Evolutionary conservation across 2,329 filamentous ascomycete genomes (phyloP).

Genomic region (Apiospora koreana): DNA sequence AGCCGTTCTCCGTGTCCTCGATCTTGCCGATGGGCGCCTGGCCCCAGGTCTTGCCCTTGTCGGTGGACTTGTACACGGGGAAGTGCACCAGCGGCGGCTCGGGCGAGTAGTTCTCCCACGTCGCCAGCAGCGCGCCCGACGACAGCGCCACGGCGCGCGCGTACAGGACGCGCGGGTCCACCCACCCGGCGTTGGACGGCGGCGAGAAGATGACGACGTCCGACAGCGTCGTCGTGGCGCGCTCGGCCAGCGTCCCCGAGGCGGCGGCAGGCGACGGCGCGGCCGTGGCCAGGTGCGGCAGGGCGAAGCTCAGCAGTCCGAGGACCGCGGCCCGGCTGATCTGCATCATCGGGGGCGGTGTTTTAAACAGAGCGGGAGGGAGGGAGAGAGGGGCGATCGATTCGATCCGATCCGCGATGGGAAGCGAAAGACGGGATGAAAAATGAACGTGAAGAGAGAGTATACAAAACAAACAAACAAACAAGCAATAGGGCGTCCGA

Average conservation of each 20-base stretch:
- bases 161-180: constrained; percentile 44
- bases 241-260: neutral
- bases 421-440: neutral
- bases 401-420: neutral
- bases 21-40: constrained; percentile 56
- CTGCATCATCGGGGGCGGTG: constrained; percentile 11
- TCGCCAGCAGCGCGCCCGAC: constrained; percentile 48
- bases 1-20: constrained; percentile 62
- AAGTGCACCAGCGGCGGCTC: constrained; percentile 57
- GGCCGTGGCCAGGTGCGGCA: constrained; percentile 1
- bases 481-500: no score
- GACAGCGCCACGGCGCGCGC: constrained; percentile 44
- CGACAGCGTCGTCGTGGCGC: constrained; percentile 14
- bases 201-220: constrained; percentile 42
- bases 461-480: no score
- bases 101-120: constrained; percentile 60
- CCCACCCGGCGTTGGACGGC: constrained; percentile 38
- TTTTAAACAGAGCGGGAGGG: neutral
- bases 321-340: constrained; percentile 13
- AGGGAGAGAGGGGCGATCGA: neutral
- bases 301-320: constrained; percentile 3
- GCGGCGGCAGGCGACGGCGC: neutral
- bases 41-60: constrained; percentile 62
- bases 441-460: neutral
- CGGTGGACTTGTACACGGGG: constrained; percentile 54